A percentile compares a stretch with the other conserved stretches of the same genome.
phyloP scores from a whole-genome alignment of 108 stramenopile species.

The Fistulifera solaris region DNA sequence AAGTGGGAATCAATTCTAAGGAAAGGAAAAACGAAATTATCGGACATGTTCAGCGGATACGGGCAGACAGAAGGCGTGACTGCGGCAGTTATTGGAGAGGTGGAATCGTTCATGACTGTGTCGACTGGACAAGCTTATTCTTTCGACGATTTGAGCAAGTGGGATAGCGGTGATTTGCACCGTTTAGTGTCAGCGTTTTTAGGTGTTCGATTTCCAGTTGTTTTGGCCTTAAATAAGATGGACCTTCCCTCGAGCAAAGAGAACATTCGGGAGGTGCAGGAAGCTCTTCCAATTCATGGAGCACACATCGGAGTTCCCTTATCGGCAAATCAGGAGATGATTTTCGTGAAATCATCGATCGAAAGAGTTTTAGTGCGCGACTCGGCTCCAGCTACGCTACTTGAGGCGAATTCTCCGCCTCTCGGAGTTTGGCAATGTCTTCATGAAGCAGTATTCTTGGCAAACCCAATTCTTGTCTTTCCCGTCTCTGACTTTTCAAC shows the following conservation, averaged over 20 bases:
- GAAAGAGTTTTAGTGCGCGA: neutral
- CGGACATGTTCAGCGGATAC: slow-evolving; percentile 85
- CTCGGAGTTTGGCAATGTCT: slow-evolving; percentile 68
- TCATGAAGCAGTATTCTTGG: slow-evolving; percentile 46
- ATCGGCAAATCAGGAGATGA: slow-evolving; percentile 66
- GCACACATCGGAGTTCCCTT: slow-evolving; percentile 59
- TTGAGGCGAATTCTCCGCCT: slow-evolving; percentile 7
- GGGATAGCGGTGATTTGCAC: slow-evolving; percentile 75
- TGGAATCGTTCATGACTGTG: slow-evolving; percentile 50
- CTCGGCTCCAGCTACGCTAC: neutral
- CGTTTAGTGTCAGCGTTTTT: slow-evolving; percentile 73
- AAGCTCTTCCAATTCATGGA: slow-evolving; percentile 64
- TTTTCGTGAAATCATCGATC: slow-evolving; percentile 47
- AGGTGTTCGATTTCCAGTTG: slow-evolving; percentile 82
- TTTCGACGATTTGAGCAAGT: slow-evolving; percentile 44
- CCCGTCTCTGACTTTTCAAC: slow-evolving; percentile 66
- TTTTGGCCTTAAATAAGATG: slow-evolving; percentile 76
- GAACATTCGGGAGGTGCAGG: slow-evolving; percentile 36
- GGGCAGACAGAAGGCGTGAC: slow-evolving; percentile 52
- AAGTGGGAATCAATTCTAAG: slow-evolving; percentile 73
- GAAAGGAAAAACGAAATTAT: slow-evolving; percentile 37
- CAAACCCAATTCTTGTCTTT: slow-evolving; percentile 64
- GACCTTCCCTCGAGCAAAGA: slow-evolving; percentile 45
- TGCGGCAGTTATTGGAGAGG: slow-evolving; percentile 37
- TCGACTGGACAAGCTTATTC: slow-evolving; percentile 35